Conservation (phyloP, 75 land plant species). For the Ceratopteris richardii region DNA sequence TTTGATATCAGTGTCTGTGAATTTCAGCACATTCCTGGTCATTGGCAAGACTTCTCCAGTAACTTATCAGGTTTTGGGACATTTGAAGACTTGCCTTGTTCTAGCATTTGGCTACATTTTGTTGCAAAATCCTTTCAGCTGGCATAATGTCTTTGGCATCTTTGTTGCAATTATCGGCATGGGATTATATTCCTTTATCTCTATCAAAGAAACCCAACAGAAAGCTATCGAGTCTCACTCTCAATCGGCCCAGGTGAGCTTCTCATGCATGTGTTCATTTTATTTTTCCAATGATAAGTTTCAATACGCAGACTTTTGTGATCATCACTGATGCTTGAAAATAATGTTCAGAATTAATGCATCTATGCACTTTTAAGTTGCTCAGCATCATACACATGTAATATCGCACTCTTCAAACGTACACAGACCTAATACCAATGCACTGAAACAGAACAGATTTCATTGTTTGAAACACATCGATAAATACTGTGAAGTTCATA, state of each 20-base stretch:
- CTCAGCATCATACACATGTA: too few relatives aligned
- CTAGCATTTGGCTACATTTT: conserved; percentile 92
- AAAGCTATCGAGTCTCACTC: conserved; percentile 49
- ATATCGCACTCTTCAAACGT: too few relatives aligned
- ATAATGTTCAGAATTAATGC: too few relatives aligned
- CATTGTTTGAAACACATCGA: too few relatives aligned
- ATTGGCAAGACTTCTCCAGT: conserved; percentile 99
- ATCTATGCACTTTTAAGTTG: too few relatives aligned
- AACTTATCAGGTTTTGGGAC: conserved; percentile 95
- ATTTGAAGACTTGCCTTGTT: conserved; percentile 91
- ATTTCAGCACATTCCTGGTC: conserved; percentile 97
- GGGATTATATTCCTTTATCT: conserved; percentile 75
- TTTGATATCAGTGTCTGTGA: conserved; percentile 93
- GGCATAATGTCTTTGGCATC: conserved; percentile 89
- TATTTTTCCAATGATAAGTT: too few relatives aligned
- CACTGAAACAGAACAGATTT: too few relatives aligned
- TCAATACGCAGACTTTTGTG: too few relatives aligned
- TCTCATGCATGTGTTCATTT: too few relatives aligned
- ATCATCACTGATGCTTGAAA: too few relatives aligned
- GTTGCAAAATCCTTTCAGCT: conserved; percentile 91
- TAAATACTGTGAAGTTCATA: too few relatives aligned
- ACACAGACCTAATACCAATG: too few relatives aligned
- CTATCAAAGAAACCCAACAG: conserved; percentile 52
- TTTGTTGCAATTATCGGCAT: conserved; percentile 78
- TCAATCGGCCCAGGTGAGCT: conserved; percentile 55